Base-by-base conservation (phyloP, 352 stramenopile genomes). In the Globisporangium emineosum region DNA sequence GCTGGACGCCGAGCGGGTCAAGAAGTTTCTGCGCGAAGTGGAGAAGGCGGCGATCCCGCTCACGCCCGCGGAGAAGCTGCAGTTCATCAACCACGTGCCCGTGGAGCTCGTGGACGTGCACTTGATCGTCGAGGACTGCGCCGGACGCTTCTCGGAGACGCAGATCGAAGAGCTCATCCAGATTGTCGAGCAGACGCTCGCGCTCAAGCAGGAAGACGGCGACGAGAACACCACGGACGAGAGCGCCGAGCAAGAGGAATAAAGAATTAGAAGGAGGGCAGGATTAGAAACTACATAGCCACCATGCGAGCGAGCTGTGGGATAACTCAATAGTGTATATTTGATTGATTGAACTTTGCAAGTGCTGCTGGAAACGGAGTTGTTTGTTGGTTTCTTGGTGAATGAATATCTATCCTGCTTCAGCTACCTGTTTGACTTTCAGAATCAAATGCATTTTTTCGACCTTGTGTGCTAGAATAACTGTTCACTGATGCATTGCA, bases 21-120 rank as follows among this genome's bases (percentile, higher is more conserved):
- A 88, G 54, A 67, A 78, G 40, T 93, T 93, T 58, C 62, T 90
- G 59, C 77, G 73, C 57, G 70, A 83, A 32, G 61, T 91, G 15
- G 68, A 77, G 8, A 72, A 83, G 35, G 66, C 70, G 0, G 70
- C 62, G 27, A 68, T 94, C 27, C n/a, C 70, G 52, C 77, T 94
- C 21, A 84, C 77, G 53, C 70, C 83, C 29, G 70, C 74, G 1
- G 86, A 94, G 73, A 90, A 88, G 78, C 77, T 94, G 52, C 86
- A 94, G 71, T 89, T 94, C 67, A 84, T 94, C 59, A 94, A 94
- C 69, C 83, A 93, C 65, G 74, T 90, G 33, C 86, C 86, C 25
- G 85, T 73, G 50, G 86, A 93, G 71, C 82, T 94, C 30, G 84
- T 94, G 60, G 86, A 94, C 69, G 79, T 93, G 50, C 86, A 94